Conservation (phyloP, 2,329 filamentous ascomycete species). For the Hypoxylon sp. region DNA sequence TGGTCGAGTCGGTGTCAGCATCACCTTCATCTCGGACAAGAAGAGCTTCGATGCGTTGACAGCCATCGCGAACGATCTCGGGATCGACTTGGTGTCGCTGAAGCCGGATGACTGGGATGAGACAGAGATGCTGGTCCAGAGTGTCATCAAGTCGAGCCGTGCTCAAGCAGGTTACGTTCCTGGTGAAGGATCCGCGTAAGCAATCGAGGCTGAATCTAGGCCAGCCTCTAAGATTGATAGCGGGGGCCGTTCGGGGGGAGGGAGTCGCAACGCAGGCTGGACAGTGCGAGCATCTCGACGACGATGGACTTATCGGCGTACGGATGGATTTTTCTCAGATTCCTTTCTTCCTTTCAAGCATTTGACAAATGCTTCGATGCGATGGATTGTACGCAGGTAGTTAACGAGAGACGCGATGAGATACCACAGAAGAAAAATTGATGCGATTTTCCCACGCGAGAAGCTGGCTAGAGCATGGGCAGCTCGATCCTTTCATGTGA, state of each 20-base stretch:
- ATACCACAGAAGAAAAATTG: conserved; percentile 33
- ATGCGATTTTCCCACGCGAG: conserved; percentile 15
- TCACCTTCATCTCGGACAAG: conserved; percentile 91
- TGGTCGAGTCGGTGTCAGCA: conserved; percentile 92
- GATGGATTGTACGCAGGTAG: conserved; percentile 33
- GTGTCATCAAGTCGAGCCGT: conserved; percentile 76
- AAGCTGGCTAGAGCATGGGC: conserved; percentile 2
- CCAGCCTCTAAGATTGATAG: neutral
- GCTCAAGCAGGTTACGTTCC: conserved; percentile 64
- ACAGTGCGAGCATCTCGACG: conserved; percentile 12
- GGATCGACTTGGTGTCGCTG: conserved; percentile 81
- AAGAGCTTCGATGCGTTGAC: conserved; percentile 81
- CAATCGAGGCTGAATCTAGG: conserved; percentile 16
- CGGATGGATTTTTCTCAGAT: neutral
- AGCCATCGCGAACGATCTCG: conserved; percentile 81
- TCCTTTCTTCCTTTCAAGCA: neutral
- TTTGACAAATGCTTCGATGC: conserved; percentile 9
- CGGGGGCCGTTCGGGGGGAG: conserved; percentile 4
- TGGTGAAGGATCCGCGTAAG: conserved; percentile 25
- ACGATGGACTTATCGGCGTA: conserved; percentile 1
- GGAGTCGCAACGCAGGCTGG: conserved; percentile 8
- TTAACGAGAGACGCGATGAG: conserved; percentile 37
- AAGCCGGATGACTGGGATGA: conserved; percentile 90
- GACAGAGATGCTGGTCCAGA: conserved; percentile 83
- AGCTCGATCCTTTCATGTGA: conserved; percentile 26